Evolutionary conservation across 306 rosid genomes (phyloP).

Genomic region (Coriaria nepalensis): DNA sequence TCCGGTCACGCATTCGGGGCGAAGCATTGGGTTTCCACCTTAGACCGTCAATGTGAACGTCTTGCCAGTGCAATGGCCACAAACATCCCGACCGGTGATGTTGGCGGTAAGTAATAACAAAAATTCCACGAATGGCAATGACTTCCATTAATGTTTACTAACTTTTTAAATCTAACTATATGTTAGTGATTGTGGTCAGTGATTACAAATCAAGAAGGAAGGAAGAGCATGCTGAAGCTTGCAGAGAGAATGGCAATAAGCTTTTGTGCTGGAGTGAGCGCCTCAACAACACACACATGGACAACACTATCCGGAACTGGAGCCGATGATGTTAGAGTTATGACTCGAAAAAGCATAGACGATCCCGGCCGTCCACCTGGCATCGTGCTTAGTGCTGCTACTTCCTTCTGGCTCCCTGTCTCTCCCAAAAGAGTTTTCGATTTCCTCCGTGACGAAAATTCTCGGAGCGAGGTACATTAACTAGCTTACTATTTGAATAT

Average conservation of each 20-base stretch:
- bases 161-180: too few species aligned
- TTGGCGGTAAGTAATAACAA: slow-evolving; percentile 44
- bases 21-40: slow-evolving; percentile 83
- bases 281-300: slow-evolving; percentile 92
- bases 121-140: too few species aligned
- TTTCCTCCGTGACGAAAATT: slow-evolving; percentile 82
- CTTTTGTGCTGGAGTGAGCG: slow-evolving; percentile 95
- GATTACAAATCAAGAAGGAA: slow-evolving; percentile 88
- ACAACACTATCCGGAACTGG: slow-evolving; percentile 86
- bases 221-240: slow-evolving; percentile 86
- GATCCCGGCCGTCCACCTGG: slow-evolving; percentile 98
- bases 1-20: slow-evolving; percentile 91
- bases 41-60: slow-evolving; percentile 91
- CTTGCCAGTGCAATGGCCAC: slow-evolving; percentile 92
- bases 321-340: slow-evolving; percentile 89
- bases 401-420: slow-evolving; percentile 98
- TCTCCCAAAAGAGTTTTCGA: slow-evolving; percentile 70
- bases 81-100: slow-evolving; percentile 64
- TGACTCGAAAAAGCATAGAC: slow-evolving; percentile 85
- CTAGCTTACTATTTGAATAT: background rate
- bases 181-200: slow-evolving; percentile 19
- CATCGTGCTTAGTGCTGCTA: slow-evolving; percentile 90
- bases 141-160: too few species aligned
- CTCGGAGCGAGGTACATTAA: slow-evolving; percentile 65
- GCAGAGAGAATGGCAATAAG: slow-evolving; percentile 98